Evolutionary conservation across 2,329 filamentous ascomycete species (phyloP), one percentile per base, ranked within the genome.

Genomic region (Botrytis deweyae): DNA sequence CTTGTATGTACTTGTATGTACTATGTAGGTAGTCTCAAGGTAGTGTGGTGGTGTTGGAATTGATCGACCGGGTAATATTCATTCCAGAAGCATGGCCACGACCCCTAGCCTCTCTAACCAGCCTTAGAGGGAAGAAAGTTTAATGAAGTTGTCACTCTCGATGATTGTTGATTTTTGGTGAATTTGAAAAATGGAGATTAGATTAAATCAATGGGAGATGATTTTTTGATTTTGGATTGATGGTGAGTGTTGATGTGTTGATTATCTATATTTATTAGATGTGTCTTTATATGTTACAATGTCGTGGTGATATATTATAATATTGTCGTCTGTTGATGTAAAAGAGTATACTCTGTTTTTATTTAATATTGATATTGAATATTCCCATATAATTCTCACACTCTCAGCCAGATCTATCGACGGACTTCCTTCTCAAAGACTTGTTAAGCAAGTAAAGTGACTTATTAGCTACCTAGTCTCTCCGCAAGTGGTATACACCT

Each of bases 61-160:
- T 44, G 62, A 64, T 64, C 62, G 62, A 44, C 62, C 62, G 62
- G 62, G 25, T 64, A 44, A 22, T 64, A 29, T 40, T 44, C 62
- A 64, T 64, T 64, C 62, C 62, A 64, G 62, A 64, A 64, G 62
- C 62, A 44, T 44, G 61, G 61, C 61, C 61, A 63, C 61, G 61
- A 63, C 38, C 22, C 36, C 12, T 63, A 63, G 36, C 36, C 59
- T 33, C 33, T 33, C 33, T 33, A 33, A 33, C 3, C 33, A 33
- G 33, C 33, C 33, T 33, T 33, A 3, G 36, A 29, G 14, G 16
- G 25, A 38, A 12, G 38, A 29, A 5, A 61, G 49, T 2, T 52
- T n/a, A 1, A 12, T 38, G 18, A 46, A 20, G 44, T 20, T 20
- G 44, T 44, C 42, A 44, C 42, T 44, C 14, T 44, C 3, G 20